A percentile compares a stretch with the other conserved stretches of the same genome.
Conservation (phyloP, 1,284 basidiomycete genomes). For the Moesziomyces sp. region DNA sequence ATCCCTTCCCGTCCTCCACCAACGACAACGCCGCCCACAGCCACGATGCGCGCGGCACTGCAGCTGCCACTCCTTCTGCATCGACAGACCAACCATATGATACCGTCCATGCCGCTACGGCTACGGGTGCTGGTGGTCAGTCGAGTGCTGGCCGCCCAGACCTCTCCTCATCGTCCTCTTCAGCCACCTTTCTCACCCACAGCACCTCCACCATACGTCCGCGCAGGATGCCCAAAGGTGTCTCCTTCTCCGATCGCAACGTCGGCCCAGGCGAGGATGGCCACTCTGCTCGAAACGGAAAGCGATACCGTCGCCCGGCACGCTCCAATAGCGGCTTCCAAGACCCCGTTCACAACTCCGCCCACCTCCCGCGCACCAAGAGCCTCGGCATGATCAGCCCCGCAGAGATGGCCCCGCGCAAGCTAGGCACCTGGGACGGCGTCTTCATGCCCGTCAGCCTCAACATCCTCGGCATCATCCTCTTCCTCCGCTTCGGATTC, state of each 20-base stretch:
- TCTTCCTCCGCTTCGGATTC: conserved; percentile 67
- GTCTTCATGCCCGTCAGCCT: conserved; percentile 67
- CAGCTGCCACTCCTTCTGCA: not conserved
- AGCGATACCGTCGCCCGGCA: conserved; percentile 28
- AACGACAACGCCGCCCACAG: not conserved
- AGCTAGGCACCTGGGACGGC: conserved; percentile 66
- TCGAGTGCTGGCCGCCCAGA: too few relatives aligned
- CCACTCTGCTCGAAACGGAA: conserved; percentile 13
- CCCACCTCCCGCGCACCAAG: conserved; percentile 38
- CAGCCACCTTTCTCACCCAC: conserved; percentile 7
- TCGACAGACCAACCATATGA: not conserved
- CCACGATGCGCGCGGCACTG: conserved; percentile 22
- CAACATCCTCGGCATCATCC: conserved; percentile 66
- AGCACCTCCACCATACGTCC: conserved; percentile 30
- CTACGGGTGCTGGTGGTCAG: not conserved
- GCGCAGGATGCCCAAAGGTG: conserved; percentile 35
- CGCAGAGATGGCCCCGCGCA: conserved; percentile 55
- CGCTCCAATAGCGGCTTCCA: conserved; percentile 44
- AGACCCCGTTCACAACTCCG: conserved; percentile 7
- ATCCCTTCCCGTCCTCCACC: conserved; percentile 16
- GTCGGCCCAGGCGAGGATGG: conserved; percentile 44
- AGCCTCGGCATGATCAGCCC: conserved; percentile 56
- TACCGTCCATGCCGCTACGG: not conserved
- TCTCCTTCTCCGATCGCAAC: conserved; percentile 44
- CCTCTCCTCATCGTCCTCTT: not conserved